Percentiles rank a stretch among this genome's conserved stretches.
Evolutionary conservation across 345 rosid species (phyloP).

Genomic region (Hypericum perforatum): DNA sequence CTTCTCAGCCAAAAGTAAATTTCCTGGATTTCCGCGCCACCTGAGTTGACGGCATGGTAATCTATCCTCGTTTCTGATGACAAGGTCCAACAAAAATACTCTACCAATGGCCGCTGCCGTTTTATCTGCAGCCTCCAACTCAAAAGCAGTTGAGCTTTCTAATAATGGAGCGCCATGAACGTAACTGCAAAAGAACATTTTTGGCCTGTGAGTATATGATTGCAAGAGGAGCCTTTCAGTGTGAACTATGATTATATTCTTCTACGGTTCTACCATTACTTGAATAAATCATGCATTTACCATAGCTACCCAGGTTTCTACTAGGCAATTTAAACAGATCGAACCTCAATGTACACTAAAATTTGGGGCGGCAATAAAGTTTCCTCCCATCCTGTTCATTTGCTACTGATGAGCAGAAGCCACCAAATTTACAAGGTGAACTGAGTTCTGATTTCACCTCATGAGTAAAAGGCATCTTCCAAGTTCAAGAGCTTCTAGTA

Average conservation of each 20-base stretch:
- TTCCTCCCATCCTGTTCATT: too few species aligned
- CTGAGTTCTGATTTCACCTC: conserved; percentile 42
- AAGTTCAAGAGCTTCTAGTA: conserved; percentile 95
- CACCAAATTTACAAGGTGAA: too few species aligned
- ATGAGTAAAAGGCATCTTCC: conserved; percentile 89
- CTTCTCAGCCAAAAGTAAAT: conserved; percentile 74
- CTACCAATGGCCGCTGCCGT: conserved; percentile 85
- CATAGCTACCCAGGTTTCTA: too few species aligned
- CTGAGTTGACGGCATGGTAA: conserved; percentile 85
- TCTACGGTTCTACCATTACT: too few species aligned
- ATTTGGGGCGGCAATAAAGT: too few species aligned
- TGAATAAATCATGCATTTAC: too few species aligned
- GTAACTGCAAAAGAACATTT: conserved; percentile 45
- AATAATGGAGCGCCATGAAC: conserved; percentile 90
- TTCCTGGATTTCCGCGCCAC: conserved; percentile 98
- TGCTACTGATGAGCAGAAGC: too few species aligned
- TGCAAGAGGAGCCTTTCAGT: too few species aligned
- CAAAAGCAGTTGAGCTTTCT: conserved; percentile 74
- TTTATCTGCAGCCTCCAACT: conserved; percentile 61
- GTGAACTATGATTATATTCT: too few species aligned
- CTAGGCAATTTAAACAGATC: too few species aligned
- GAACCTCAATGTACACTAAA: too few species aligned
- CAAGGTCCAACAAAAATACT: conserved; percentile 83
- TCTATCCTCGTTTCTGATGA: conserved; percentile 93
- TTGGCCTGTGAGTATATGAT: too few species aligned